These are phyloP conservation scores for Nitzschia sp. DNA, from an alignment of 108 stramenopile genomes.

Conservation along the genomic window DNA sequence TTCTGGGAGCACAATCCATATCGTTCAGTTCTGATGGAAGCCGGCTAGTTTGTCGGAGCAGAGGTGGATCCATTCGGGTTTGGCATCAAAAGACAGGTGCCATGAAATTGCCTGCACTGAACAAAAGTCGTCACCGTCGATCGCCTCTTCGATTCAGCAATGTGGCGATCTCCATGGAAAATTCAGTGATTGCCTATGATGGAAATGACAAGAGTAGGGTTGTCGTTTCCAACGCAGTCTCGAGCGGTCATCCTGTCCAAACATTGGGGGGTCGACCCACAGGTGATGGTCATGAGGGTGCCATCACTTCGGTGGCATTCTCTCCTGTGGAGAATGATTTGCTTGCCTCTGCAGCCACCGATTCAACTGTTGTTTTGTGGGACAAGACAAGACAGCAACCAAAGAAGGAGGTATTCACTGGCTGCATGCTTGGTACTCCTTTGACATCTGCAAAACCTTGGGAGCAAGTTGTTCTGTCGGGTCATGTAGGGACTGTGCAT, in stretches of 20 bases:
- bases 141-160: neutral
- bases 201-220: slow-evolving; percentile 46
- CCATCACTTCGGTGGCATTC: neutral
- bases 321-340: neutral
- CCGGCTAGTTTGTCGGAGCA: slow-evolving; percentile 1
- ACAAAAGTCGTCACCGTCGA: neutral
- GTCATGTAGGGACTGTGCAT: slow-evolving; percentile 10
- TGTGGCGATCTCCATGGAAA: neutral
- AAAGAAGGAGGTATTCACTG: neutral
- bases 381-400: neutral
- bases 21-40: slow-evolving; percentile 17
- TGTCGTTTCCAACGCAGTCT: slow-evolving; percentile 76
- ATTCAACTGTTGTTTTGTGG: neutral
- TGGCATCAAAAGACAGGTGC: slow-evolving; percentile 13
- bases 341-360: neutral
- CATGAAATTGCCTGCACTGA: slow-evolving; percentile 2
- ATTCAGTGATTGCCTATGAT: neutral
- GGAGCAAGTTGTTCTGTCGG: neutral
- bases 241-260: slow-evolving; percentile 88
- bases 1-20: slow-evolving; percentile 15
- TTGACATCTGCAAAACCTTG: neutral
- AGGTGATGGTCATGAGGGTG: neutral
- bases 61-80: slow-evolving; percentile 10
- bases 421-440: neutral
- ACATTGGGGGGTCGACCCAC: slow-evolving; percentile 78